Evolutionary conservation across 768 basidiomycete genomes (phyloP), one percentile per base, ranked within the genome.

Genomic region (Boletus patriciae): DNA sequence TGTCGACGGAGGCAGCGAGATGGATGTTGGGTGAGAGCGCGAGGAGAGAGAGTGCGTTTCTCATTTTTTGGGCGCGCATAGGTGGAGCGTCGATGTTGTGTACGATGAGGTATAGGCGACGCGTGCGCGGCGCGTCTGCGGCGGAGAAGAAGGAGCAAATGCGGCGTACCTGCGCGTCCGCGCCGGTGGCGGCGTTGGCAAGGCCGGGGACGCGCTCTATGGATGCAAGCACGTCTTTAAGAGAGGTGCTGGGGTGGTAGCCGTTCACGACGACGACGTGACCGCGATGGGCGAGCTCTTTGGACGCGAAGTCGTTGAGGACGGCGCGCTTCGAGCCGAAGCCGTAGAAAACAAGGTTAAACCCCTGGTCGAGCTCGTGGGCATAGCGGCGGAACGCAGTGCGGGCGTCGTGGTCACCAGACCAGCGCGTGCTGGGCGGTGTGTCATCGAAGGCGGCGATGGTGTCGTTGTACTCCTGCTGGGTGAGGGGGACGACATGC

Each of bases 321-420:
- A 88, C 62, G 18, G 67, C 70, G 53, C 92, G 80, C 70, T 99
- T 99, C 19, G 92, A 95, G 6, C 96, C 96, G 64, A 85, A 83
- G 1, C 96, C 96, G 65, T 93, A 92, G 70, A 92, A 86, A 19
- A 95, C 72, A 43, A 98, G 74, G 70, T 92, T 94, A 78, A 94
- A 98, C 1, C 93, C 94, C 67, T 87, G 82, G 3, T 77, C 75
- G 25, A 98, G 78, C 70, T 98, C 93, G 58, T 78, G 75, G 43
- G 82, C 73, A 69, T 88, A 89, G 42, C 85, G 81, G 23, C 78
- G 74, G 65, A 88, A 86, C 18, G 83, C 73, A 6, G 69, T 61
- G 18, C 38, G 47, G 25, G 47, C 5, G 18, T 62, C 65, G 25
- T 51, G 45, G 19, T 18, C 49, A 19, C 67, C 62, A 1, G 31